Conservation (phyloP, 345 rosid species). For the Moricandia moricandioides region DNA sequence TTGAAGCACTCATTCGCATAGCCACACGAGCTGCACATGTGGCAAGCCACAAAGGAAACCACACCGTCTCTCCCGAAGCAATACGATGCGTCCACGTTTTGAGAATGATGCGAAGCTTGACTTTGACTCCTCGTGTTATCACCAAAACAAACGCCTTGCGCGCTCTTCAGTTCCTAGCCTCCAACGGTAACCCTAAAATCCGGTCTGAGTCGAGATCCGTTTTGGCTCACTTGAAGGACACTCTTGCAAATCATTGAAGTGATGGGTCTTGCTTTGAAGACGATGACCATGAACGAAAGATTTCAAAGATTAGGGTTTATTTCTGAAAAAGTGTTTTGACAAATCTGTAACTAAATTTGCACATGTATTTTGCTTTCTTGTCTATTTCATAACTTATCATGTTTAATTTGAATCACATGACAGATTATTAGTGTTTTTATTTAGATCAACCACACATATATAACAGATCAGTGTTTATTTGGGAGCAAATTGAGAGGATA, state of each 20-base stretch:
- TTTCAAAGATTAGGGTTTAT: not conserved
- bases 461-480: no score
- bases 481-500: no score
- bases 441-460: no score
- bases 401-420: no score
- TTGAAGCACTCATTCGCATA: not conserved
- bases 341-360: no score
- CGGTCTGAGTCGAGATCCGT: conserved; percentile 8
- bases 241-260: not conserved
- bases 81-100: not conserved
- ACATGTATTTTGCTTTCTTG: no score
- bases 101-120: conserved; percentile 15
- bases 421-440: no score
- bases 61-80: conserved; percentile 28
- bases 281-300: not conserved
- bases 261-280: not conserved
- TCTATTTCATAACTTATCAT: no score
- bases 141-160: not conserved
- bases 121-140: conserved; percentile 5
- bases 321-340: not conserved
- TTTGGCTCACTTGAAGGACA: not conserved
- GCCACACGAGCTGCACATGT: conserved; percentile 15
- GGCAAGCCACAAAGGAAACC: conserved; percentile 17
- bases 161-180: not conserved
- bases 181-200: conserved; percentile 32